phyloP scores from a whole-genome alignment of 495 filamentous ascomycete species.

The Astrothelium subdiscretum region DNA sequence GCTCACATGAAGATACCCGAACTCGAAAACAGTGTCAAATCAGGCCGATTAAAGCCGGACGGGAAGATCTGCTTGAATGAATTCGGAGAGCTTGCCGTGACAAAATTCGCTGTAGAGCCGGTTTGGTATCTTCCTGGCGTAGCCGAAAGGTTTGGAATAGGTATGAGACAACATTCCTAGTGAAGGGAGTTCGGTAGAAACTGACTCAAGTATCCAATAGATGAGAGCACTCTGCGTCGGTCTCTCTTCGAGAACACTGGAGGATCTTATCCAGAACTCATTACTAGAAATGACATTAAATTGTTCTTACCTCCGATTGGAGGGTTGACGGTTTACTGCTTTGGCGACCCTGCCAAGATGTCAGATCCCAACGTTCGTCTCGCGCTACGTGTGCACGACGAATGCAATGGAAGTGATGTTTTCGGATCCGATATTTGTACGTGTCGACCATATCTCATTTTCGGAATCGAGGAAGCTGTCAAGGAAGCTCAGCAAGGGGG shows the following conservation, averaged over 20 bases:
- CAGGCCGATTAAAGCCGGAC: slow-evolving; percentile 71
- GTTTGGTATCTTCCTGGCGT: slow-evolving; percentile 94
- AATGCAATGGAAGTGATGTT: slow-evolving; percentile 94
- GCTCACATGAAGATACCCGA: slow-evolving; percentile 97
- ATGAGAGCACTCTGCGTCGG: slow-evolving; percentile 76
- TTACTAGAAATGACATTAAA: slow-evolving; percentile 89
- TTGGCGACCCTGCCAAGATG: slow-evolving; percentile 89
- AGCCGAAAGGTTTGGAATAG: slow-evolving; percentile 86
- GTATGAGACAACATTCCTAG: slow-evolving; percentile 22
- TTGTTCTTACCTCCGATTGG: slow-evolving; percentile 94
- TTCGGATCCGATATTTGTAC: slow-evolving; percentile 99
- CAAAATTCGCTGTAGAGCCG: slow-evolving; percentile 93
- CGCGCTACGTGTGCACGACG: slow-evolving; percentile 88
- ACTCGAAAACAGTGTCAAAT: slow-evolving; percentile 73
- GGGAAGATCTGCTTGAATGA: slow-evolving; percentile 82
- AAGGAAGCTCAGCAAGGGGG: slow-evolving; percentile 93
- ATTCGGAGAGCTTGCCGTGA: slow-evolving; percentile 78
- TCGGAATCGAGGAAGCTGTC: slow-evolving; percentile 92
- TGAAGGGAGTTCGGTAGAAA: not conserved
- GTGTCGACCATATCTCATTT: slow-evolving; percentile 91
- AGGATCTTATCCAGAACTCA: slow-evolving; percentile 81
- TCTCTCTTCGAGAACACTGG: slow-evolving; percentile 91
- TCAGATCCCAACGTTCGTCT: slow-evolving; percentile 74
- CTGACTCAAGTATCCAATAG: slow-evolving; percentile 27
- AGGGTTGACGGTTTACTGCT: slow-evolving; percentile 92